Evolutionary conservation across 805 yeast species (phyloP).

Genomic region (Teunomyces barrocoloradensis): DNA sequence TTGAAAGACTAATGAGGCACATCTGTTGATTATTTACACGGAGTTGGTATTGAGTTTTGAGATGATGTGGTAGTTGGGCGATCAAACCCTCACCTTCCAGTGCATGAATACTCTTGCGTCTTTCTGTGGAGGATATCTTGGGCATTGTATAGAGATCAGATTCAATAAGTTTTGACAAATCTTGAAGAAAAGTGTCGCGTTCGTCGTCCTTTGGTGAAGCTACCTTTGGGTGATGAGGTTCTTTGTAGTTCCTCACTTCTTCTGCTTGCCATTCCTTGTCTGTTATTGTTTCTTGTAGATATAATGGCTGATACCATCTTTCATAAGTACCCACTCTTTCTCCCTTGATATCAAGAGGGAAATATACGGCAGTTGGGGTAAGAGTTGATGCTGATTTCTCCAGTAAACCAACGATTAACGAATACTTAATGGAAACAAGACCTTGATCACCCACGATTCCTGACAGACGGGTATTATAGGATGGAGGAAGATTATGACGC

Average conservation of each 20-base stretch:
- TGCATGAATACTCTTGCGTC: conserved; percentile 27
- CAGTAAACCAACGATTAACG: conserved; percentile 33
- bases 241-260: background rate
- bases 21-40: conserved; percentile 30
- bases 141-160: conserved; percentile 34
- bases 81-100: conserved; percentile 11
- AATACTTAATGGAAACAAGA: conserved; percentile 34
- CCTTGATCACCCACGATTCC: conserved; percentile 41
- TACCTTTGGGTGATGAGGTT: background rate
- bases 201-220: conserved; percentile 2
- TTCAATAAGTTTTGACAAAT: conserved; percentile 30
- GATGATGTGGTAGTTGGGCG: conserved; percentile 27
- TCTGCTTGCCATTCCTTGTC: conserved; percentile 31
- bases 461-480: conserved; percentile 41
- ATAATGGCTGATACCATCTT: conserved; percentile 28
- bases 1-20: conserved; percentile 32
- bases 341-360: conserved; percentile 31
- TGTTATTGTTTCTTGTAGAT: conserved; percentile 19
- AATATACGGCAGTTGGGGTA: conserved; percentile 27
- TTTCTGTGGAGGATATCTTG: conserved; percentile 28
- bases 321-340: conserved; percentile 24
- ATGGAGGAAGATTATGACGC: conserved; percentile 32
- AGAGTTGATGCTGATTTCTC: conserved; percentile 13
- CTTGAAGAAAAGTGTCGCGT: conserved; percentile 23
- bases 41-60: conserved; percentile 37